A percentile compares a stretch with the other conserved stretches of the same genome.
These are phyloP conservation scores for Sporothrix curviconia DNA, from an alignment of 2,329 filamentous ascomycete genomes.

Conservation along the genomic window DNA sequence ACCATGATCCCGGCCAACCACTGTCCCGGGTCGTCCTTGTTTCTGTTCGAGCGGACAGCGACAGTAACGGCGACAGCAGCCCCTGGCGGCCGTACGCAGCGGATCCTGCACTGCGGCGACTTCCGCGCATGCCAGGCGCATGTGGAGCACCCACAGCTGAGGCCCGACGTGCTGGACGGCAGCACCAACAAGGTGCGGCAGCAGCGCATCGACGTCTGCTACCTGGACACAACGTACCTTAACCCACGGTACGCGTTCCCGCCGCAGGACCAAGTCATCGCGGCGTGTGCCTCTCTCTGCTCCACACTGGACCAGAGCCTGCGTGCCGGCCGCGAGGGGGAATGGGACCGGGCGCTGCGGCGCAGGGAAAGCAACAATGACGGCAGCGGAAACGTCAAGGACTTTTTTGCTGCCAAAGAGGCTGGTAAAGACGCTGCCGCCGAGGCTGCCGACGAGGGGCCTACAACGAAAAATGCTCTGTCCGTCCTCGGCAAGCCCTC, in stretches of 20 bases:
- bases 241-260: slow-evolving; percentile 95
- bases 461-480: slow-evolving; percentile 21
- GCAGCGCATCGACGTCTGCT: slow-evolving; percentile 91
- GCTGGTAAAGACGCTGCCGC: slow-evolving; percentile 26
- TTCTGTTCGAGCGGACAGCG: slow-evolving; percentile 77
- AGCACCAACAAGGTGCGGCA: slow-evolving; percentile 59
- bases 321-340: slow-evolving; percentile 34
- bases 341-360: slow-evolving; percentile 40
- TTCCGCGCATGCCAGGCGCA: slow-evolving; percentile 87
- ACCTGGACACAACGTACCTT: slow-evolving; percentile 94
- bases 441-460: slow-evolving; percentile 25
- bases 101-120: slow-evolving; percentile 91
- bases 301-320: slow-evolving; percentile 38
- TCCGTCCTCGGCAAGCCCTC: slow-evolving; percentile 20
- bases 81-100: slow-evolving; percentile 61
- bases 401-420: slow-evolving; percentile 38
- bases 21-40: slow-evolving; percentile 89
- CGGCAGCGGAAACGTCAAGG: slow-evolving; percentile 40
- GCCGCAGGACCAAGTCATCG: slow-evolving; percentile 78
- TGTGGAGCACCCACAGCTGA: slow-evolving; percentile 71
- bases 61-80: slow-evolving; percentile 22
- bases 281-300: slow-evolving; percentile 81
- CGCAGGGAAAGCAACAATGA: slow-evolving; percentile 25
- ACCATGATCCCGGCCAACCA: slow-evolving; percentile 97
- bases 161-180: slow-evolving; percentile 65